Base-by-base conservation (phyloP, 2,329 filamentous ascomycete species). In the Sporothrix humicola region DNA sequence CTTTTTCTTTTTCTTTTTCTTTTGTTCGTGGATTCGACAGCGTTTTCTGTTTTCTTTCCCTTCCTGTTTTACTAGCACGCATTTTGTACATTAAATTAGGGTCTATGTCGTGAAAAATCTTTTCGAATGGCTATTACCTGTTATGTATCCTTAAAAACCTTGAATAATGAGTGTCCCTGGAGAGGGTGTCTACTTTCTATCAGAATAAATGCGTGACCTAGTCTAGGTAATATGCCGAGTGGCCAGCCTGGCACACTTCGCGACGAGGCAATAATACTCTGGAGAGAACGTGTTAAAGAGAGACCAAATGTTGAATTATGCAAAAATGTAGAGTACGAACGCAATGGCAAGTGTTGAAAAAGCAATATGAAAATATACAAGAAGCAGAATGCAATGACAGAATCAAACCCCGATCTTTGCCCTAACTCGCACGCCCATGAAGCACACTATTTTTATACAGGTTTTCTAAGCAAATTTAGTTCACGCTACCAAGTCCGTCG, bases 231-330 rank as follows among this genome's bases (percentile, higher is more conserved):
- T 20, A 2, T 26, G 13, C 66, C 66, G 26, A 69, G n/a, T 54
- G 66, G 66, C 31, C 46, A 26, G n/a, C 26, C 4, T 59, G 56
- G 2, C 56, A 59, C 56, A 59, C 6, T 6, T 59, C 31, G 26
- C 17, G 13, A 9, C 10, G 26, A 59, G 26, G 17, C 26, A 37
- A 37, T 37, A 37, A 37, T 37, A 6, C 31, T 6, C 31, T 6
- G 31, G 31, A 37, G 31, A 37, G 7, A 37, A 37, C 23, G 26
- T 31, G 54, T 58, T 58, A 31, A 15, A 58, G 10, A 6, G 54
- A 59, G 8, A 23, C 6, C 52, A 58, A 58, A 58, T 58, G 56
- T 58, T 44, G 58, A 63, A 63, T 44, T 42, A 44, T 63, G 58
- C 23, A 37, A 61, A 8, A 10, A 7, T 42, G 13, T 3, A 7